These are phyloP conservation scores for Hippophae rhamnoides DNA, from an alignment of 306 rosid genomes.

Conservation along the genomic window DNA sequence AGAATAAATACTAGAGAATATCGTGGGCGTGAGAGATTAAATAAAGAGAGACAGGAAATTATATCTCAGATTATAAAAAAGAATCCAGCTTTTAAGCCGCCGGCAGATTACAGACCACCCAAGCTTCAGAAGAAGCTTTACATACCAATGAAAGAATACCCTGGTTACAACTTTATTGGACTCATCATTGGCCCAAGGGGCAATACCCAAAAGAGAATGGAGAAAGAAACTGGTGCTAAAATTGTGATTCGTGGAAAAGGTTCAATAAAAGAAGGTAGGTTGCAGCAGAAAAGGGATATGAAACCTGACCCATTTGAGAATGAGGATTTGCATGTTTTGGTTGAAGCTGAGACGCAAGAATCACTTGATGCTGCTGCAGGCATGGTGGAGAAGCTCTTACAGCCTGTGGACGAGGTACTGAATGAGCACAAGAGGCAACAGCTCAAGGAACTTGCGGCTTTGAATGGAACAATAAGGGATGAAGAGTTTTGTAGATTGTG, in stretches of 20 bases:
- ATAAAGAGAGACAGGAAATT: conserved; percentile 86
- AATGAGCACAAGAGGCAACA: conserved; percentile 98
- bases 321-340: conserved; percentile 92
- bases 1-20: conserved; percentile 88
- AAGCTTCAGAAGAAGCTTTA: conserved; percentile 99
- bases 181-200: conserved; percentile 96
- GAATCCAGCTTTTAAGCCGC: conserved; percentile 93
- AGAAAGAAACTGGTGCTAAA: conserved; percentile 92
- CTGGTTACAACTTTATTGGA: conserved; percentile 92
- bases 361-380: conserved; percentile 95
- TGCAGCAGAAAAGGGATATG: conserved; percentile 92
- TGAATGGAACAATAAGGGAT: conserved; percentile 95
- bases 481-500: conserved; percentile 91
- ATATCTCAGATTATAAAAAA: conserved; percentile 83
- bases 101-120: conserved; percentile 91
- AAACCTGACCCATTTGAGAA: conserved; percentile 89
- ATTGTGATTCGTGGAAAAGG: conserved; percentile 96
- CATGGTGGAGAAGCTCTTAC: conserved; percentile 97
- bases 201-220: conserved; percentile 96
- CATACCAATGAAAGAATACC: conserved; percentile 93
- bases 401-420: conserved; percentile 95
- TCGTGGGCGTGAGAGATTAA: conserved; percentile 85
- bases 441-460: conserved; percentile 88
- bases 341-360: conserved; percentile 87
- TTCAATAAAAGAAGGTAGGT: conserved; percentile 85